Evolutionary conservation across 805 yeast species (phyloP).

Genomic region (Saturnispora halmiae): DNA sequence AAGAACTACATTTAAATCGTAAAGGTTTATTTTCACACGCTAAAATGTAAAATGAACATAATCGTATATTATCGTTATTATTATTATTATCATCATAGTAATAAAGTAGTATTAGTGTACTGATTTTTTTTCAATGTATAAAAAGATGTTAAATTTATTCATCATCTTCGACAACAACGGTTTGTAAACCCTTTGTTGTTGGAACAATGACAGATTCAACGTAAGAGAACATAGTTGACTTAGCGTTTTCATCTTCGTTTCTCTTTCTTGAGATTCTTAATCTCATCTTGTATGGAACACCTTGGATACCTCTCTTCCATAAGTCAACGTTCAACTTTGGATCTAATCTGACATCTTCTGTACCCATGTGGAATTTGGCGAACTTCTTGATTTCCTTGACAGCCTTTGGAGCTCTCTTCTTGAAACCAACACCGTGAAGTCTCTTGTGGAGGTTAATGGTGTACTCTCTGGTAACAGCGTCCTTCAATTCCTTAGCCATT

Average conservation of each 20-base stretch:
- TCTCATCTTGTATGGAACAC: constrained; percentile 97
- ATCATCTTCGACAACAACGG: constrained; percentile 83
- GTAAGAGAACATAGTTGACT: constrained; percentile 93
- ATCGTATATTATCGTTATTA: no score
- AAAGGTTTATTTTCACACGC: no score
- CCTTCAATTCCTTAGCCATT: constrained; percentile 68
- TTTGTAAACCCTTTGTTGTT: constrained; percentile 93
- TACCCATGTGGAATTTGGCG: constrained; percentile 98
- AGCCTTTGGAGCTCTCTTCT: constrained; percentile 99
- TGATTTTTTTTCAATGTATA: neutral
- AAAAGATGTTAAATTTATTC: constrained; percentile 24
- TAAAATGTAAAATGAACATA: no score
- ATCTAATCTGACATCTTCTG: constrained; percentile 97
- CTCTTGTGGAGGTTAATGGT: constrained; percentile 99
- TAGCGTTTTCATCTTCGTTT: constrained; percentile 99
- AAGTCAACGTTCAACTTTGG: constrained; percentile 96
- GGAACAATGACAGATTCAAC: constrained; percentile 97
- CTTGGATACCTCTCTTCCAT: constrained; percentile 99
- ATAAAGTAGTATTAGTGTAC: no score
- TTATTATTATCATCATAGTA: no score
- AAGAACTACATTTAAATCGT: no score
- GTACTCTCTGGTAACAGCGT: constrained; percentile 99
- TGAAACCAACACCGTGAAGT: constrained; percentile 97
- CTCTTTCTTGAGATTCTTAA: constrained; percentile 94
- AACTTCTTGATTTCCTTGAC: constrained; percentile 98